Conservation (phyloP, 257 asterid species). For the Eucommia ulmoides region DNA sequence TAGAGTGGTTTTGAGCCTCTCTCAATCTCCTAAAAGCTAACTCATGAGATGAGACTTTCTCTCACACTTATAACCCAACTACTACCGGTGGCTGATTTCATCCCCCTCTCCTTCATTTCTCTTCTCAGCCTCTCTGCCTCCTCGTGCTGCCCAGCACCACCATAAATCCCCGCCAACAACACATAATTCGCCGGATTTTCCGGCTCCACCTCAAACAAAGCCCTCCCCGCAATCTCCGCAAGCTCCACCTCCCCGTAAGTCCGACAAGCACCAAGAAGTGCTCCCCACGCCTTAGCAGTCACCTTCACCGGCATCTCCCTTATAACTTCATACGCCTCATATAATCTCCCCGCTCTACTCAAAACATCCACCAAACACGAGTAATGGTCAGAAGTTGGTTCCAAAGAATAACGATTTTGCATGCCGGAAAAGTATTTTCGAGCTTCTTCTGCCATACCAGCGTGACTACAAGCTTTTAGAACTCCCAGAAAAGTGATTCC, state of each 20-base stretch:
- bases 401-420: conserved; percentile 17
- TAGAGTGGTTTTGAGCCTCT: no score
- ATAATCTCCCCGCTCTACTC: conserved; percentile 31
- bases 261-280: conserved; percentile 39
- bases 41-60: no score
- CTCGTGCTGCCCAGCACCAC: conserved; percentile 21
- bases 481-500: conserved; percentile 34
- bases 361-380: conserved; percentile 41
- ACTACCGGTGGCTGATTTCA: conserved; percentile 27
- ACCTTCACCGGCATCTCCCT: conserved; percentile 27
- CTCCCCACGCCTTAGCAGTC: conserved; percentile 49
- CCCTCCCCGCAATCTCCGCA: conserved; percentile 36
- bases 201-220: conserved; percentile 35
- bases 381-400: conserved; percentile 30
- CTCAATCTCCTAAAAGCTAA: no score
- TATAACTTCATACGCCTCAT: conserved; percentile 31
- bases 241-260: conserved; percentile 38
- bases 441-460: conserved; percentile 37
- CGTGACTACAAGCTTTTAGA: conserved; percentile 43
- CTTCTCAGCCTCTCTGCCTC: conserved; percentile 20
- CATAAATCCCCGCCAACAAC: conserved; percentile 23
- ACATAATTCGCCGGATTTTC: conserved; percentile 40
- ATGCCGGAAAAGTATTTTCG: conserved; percentile 19
- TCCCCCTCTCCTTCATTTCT: conserved; percentile 33
- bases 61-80: conserved; percentile 35